Conservation (phyloP, 257 asterid species). For the Euphrasia confusa region DNA sequence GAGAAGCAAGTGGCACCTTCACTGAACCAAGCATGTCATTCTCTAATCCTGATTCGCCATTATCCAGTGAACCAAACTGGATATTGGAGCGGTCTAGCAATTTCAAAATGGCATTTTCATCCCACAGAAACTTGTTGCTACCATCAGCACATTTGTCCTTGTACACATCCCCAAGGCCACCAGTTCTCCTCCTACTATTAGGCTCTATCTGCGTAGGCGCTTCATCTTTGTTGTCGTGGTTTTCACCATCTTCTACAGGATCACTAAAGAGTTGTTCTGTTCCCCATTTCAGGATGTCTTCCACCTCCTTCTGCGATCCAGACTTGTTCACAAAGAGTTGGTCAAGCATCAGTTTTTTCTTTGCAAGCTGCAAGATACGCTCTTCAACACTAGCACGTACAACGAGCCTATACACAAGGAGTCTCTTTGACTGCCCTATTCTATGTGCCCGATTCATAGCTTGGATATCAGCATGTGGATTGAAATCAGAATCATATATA, state of each 20-base stretch:
- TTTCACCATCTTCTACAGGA: constrained; percentile 60
- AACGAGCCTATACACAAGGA: constrained; percentile 90
- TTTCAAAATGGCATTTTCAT: constrained; percentile 74
- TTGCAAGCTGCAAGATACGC: constrained; percentile 97
- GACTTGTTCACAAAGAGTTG: constrained; percentile 93
- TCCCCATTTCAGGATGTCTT: constrained; percentile 94
- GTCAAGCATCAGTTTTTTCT: constrained; percentile 95
- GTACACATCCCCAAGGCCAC: constrained; percentile 98
- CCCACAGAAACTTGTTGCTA: constrained; percentile 77
- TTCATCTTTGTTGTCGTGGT: constrained; percentile 44
- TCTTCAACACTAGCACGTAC: constrained; percentile 99
- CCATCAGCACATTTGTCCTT: constrained; percentile 82
- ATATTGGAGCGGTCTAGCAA: constrained; percentile 84
- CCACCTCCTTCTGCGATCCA: constrained; percentile 93
- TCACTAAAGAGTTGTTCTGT: constrained; percentile 93
- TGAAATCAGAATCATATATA: constrained; percentile 95
- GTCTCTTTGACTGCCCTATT: constrained; percentile 91
- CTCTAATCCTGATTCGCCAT: constrained; percentile 68
- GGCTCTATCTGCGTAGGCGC: constrained; percentile 52
- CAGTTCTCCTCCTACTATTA: constrained; percentile 62
- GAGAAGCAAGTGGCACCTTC: constrained; percentile 46
- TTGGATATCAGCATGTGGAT: constrained; percentile 99
- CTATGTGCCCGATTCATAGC: constrained; percentile 99
- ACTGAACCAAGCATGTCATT: constrained; percentile 94
- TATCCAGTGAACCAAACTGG: constrained; percentile 68